Conservation (phyloP, 164 flowering plant species). For the Vitis labrusca region DNA sequence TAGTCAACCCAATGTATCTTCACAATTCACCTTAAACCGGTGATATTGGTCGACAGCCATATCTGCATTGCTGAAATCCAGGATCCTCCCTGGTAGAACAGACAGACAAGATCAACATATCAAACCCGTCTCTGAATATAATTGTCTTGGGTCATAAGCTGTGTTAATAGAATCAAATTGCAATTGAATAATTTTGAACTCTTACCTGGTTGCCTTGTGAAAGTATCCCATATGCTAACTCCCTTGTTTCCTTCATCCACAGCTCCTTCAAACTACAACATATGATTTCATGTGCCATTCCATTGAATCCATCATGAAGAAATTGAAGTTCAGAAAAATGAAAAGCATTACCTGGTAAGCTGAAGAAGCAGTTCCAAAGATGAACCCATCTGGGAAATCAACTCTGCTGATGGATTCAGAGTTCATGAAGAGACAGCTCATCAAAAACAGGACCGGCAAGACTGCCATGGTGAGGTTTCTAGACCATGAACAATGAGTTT, state of each 20-base stretch:
- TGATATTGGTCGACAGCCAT: slow-evolving; percentile 86
- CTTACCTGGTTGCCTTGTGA: slow-evolving; percentile 57
- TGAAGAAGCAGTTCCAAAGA: slow-evolving; percentile 89
- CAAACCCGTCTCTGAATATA: neutral
- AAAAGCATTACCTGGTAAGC: slow-evolving; percentile 69
- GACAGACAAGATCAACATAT: neutral
- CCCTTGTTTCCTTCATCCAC: slow-evolving; percentile 80
- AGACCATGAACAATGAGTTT: neutral
- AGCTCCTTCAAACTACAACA: slow-evolving; percentile 80
- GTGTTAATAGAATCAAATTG: neutral
- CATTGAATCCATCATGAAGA: neutral
- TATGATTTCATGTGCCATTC: neutral
- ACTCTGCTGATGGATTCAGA: slow-evolving; percentile 51
- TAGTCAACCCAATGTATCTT: neutral
- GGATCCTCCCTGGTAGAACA: slow-evolving; percentile 52
- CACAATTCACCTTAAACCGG: slow-evolving; percentile 58
- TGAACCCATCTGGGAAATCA: slow-evolving; percentile 73
- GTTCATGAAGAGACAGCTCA: slow-evolving; percentile 8
- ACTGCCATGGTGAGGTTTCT: slow-evolving; percentile 12
- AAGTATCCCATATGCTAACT: slow-evolving; percentile 82
- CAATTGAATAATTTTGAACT: neutral
- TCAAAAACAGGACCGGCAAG: slow-evolving; percentile 14
- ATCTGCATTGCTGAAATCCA: slow-evolving; percentile 90
- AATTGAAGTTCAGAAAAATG: neutral
- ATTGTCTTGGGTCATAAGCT: neutral